Evolutionary conservation across 2,329 filamentous ascomycete genomes (phyloP).

Genomic region (Neopestalotiopsis clavispora): DNA sequence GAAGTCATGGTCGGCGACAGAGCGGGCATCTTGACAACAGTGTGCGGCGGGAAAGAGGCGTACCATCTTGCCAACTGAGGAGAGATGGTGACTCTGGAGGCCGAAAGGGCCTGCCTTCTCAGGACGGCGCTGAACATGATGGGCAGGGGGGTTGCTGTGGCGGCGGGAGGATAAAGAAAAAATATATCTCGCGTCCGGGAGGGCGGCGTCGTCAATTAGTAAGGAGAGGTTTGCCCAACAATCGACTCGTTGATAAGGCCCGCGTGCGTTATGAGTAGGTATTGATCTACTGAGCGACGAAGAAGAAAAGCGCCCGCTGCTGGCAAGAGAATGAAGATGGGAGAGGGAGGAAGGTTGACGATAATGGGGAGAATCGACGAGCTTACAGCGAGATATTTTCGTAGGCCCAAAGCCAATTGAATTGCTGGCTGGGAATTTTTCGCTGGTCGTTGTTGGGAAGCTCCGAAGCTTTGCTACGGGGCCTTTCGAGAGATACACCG

Average conservation of each 20-base stretch:
- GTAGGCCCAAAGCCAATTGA: slow-evolving; percentile 20
- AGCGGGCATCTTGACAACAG: slow-evolving; percentile 95
- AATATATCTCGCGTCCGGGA: slow-evolving; percentile 20
- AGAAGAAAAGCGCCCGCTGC: slow-evolving; percentile 4
- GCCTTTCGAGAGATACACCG: slow-evolving; percentile 10
- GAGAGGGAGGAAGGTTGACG: slow-evolving; percentile 27
- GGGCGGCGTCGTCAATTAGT: slow-evolving; percentile 19
- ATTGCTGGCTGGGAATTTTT: slow-evolving; percentile 14
- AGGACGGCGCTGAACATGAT: slow-evolving; percentile 68
- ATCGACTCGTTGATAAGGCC: background rate
- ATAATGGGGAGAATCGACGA: slow-evolving; percentile 10
- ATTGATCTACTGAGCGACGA: background rate
- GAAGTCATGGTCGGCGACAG: slow-evolving; percentile 97
- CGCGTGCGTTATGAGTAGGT: background rate
- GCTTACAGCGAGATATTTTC: slow-evolving; percentile 27
- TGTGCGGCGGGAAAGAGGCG: slow-evolving; percentile 92
- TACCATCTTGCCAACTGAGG: slow-evolving; percentile 64
- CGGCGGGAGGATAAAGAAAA: slow-evolving; percentile 24
- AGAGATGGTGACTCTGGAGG: slow-evolving; percentile 47
- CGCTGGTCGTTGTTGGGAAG: slow-evolving; percentile 17
- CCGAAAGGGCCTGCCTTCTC: slow-evolving; percentile 65
- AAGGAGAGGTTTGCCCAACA: slow-evolving; percentile 26
- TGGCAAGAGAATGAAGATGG: slow-evolving; percentile 4
- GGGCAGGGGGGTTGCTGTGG: slow-evolving; percentile 30
- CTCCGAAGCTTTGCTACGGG: slow-evolving; percentile 16